Base-by-base conservation (phyloP, 345 rosid genomes). In the Lepidium africanum region DNA sequence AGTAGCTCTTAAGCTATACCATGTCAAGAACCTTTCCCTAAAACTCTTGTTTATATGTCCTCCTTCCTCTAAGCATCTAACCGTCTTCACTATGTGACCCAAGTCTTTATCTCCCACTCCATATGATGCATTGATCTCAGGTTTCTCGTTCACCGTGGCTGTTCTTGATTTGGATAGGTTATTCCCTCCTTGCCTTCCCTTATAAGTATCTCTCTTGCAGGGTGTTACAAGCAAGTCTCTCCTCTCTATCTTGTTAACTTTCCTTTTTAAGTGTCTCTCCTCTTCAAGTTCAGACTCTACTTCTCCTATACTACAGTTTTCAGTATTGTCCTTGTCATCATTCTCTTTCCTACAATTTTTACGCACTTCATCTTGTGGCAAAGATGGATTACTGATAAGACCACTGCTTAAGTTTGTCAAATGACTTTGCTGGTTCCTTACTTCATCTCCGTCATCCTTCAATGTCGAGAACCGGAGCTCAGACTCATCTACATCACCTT, bases 21-120 rank as follows among this genome's bases (percentile, higher is more conserved):
- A 94, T 13, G 96, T 87, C 73, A 95, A 79, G 79, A 95, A 91
- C 75, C 87, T 91, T 87, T 95, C 92, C 76, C 97, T 76, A 55
- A 95, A 95, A 72, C 83, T 89, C 85, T 79, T 95, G 73, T 89
- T 97, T 3, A 95, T 85, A 74, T 95, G 96, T 27, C 99, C 97
- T 67, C 83, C 77, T 37, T 93, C 63, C 73, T 95, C 96, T 71
- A 95, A 67, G 81, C 90, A 78, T 74, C 96, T 81, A 58, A 91
- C 82, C 53, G 79, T 79, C 84, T 89, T 91, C 78, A 89, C 89
- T n/a, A 80, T 86, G 63, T 64, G 88, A 83, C 85, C 89, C 52
- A 94, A 89, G 69, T 86, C 96, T 67, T 81, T 75, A 58, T 83
- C 84, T 39, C 88, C 79, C 62, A 62, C 77, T 54, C 80, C 87